Evolutionary conservation across 768 basidiomycete species (phyloP), one percentile per base, ranked within the genome.

Genomic region (Podaxis pistillaris): DNA sequence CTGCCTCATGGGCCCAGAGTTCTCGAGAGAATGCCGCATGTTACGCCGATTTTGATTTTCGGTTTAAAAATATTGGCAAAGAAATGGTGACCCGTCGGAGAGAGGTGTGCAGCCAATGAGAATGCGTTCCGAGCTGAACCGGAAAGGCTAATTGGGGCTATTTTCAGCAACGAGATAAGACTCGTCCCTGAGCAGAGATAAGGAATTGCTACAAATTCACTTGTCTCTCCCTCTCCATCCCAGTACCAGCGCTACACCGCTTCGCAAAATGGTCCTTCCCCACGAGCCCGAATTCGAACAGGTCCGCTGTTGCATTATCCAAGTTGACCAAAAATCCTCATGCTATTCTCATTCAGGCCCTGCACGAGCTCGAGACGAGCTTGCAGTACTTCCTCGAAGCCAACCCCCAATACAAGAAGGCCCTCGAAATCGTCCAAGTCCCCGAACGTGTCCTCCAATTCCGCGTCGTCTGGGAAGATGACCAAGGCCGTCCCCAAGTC

Each of bases 381-480:
- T 78, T 91, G 69, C 78, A 74, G 33, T 80, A 84, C 44, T 88
- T 91, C 80, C 81, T 91, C 69, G 79, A 73, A 60, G 81, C 83
- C 65, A 83, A 88, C 74, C 89, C 88, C 38, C 79, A 82, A 65
- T 89, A 90, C 80, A 76, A 83, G 71, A 85, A 83, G 71, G 86
- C 87, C 37, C 80, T 91, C 66, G 83, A 86, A 60, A 79, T 89
- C 65, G 80, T 88, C 53, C 82, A 84, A 67, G 70, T 85, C 62
- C 83, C 83, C 15, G 83, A 84, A 69, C 81, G 83, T 66, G 68
- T 84, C 60, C 67, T 85, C 46, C 83, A 88, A 71, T 90, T 90
- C 85, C 86, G 89, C 68, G 87, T 90, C 57, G 81, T 84, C 65
- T 91, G 89, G 89, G 88, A 91, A 73, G 85, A 88, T 69, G 89